Percentiles rank a stretch among this genome's conserved stretches.
phyloP scores from a whole-genome alignment of 305 asterid genomes.

The Striga hermonthica region DNA sequence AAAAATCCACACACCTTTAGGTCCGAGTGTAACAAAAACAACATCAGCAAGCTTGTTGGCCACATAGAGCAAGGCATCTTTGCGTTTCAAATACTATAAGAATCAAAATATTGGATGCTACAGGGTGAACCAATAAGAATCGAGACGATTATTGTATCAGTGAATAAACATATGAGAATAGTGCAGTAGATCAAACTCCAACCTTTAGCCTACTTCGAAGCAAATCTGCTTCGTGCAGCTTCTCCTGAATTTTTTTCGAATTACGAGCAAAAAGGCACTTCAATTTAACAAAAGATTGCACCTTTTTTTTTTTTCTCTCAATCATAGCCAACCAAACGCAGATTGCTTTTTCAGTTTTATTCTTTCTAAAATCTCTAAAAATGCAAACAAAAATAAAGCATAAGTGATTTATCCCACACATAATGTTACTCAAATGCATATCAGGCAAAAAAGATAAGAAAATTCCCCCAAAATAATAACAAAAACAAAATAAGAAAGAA shows the following conservation, averaged over 20 bases:
- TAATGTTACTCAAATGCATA: neutral
- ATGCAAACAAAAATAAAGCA: neutral
- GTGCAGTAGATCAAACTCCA: slow-evolving; percentile 32
- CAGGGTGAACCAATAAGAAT: slow-evolving; percentile 11
- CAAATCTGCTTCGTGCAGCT: slow-evolving; percentile 61
- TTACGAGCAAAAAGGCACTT: slow-evolving; percentile 15
- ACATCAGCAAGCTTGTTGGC: slow-evolving; percentile 93
- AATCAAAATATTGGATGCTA: too few species aligned
- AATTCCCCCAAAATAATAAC: neutral
- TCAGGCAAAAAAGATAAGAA: slow-evolving; percentile 5
- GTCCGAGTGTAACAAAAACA: slow-evolving; percentile 92
- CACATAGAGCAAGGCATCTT: slow-evolving; percentile 74
- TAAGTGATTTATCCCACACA: neutral
- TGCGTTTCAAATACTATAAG: slow-evolving; percentile 71
- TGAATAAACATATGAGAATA: neutral
- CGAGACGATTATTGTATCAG: neutral
- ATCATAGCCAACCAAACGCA: too few species aligned
- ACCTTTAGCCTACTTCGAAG: slow-evolving; percentile 76
- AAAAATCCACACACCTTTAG: slow-evolving; percentile 51
- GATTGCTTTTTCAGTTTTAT: too few species aligned
- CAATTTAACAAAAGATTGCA: neutral
- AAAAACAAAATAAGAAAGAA: neutral
- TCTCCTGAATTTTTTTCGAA: slow-evolving; percentile 57
- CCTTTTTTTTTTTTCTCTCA: neutral
- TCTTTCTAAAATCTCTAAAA: slow-evolving; percentile 9